Conservation (phyloP, 331 rosid genomes). For the Rhamnella rubrinervis region DNA sequence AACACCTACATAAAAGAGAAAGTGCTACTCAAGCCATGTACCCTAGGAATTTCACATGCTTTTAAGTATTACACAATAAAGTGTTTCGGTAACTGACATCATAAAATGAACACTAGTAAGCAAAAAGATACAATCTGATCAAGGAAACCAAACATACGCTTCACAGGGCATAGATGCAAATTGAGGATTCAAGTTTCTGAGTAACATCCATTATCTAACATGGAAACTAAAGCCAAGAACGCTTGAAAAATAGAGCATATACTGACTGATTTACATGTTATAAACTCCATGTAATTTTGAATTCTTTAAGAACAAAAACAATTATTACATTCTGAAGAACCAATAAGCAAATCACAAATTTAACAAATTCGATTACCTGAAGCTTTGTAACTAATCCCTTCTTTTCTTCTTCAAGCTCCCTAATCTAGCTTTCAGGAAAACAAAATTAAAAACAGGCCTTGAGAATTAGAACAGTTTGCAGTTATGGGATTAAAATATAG, state of each 20-base stretch:
- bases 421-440: constrained; percentile 78
- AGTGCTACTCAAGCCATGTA: not conserved
- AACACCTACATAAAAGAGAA: not conserved
- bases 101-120: not conserved
- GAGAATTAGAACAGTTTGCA: constrained; percentile 21
- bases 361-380: constrained; percentile 61
- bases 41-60: not conserved
- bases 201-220: not conserved
- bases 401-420: constrained; percentile 99
- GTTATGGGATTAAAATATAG: constrained; percentile 21
- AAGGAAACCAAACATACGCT: not conserved
- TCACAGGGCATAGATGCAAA: not conserved
- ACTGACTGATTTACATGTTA: not conserved
- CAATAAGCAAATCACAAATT: constrained; percentile 10
- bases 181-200: not conserved
- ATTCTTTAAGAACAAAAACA: not conserved
- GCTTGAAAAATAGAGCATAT: not conserved
- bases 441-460: constrained; percentile 15
- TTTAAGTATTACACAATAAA: not conserved
- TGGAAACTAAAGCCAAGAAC: not conserved
- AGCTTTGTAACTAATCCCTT: constrained; percentile 84
- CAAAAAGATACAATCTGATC: constrained; percentile 1
- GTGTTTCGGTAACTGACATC: too few species aligned
- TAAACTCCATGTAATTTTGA: constrained; percentile 1
- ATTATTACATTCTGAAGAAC: not conserved